These are phyloP conservation scores for Hapsidospora chrysogenum DNA, from an alignment of 495 filamentous ascomycete species.

Conservation along the genomic window DNA sequence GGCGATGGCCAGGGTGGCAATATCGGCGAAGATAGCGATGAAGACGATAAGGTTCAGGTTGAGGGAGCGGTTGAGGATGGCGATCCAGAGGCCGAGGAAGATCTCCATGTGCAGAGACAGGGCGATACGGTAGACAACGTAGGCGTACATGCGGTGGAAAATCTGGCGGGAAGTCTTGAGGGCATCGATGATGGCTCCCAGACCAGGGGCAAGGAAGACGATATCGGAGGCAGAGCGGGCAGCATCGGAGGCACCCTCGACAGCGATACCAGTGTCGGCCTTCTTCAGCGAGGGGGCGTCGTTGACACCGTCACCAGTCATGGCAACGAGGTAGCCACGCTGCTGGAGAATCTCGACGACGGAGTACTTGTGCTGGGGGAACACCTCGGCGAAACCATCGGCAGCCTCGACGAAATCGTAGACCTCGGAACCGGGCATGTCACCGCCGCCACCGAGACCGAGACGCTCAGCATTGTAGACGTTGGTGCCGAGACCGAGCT, in stretches of 20 bases:
- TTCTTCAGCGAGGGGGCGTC: slow-evolving; percentile 94
- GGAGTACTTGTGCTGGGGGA: slow-evolving; percentile 96
- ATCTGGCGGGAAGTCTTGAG: slow-evolving; percentile 90
- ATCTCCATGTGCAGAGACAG: slow-evolving; percentile 80
- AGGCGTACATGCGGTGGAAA: slow-evolving; percentile 95
- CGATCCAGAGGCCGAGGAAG: slow-evolving; percentile 83
- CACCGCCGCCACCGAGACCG: slow-evolving; percentile 66
- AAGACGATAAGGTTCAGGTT: slow-evolving; percentile 81
- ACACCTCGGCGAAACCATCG: slow-evolving; percentile 91
- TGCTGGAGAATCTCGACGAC: slow-evolving; percentile 95
- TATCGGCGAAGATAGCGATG: slow-evolving; percentile 88
- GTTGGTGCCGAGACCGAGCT: slow-evolving; percentile 83
- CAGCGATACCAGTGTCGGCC: slow-evolving; percentile 86
- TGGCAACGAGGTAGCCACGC: slow-evolving; percentile 89
- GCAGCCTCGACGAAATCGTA: slow-evolving; percentile 91
- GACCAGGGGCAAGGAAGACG: slow-evolving; percentile 79
- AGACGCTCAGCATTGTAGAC: slow-evolving; percentile 86
- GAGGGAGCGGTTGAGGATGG: slow-evolving; percentile 63
- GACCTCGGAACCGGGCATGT: slow-evolving; percentile 82
- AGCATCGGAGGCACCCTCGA: slow-evolving; percentile 85
- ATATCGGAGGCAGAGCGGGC: slow-evolving; percentile 88
- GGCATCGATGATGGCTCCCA: slow-evolving; percentile 84
- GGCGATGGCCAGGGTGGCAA: slow-evolving; percentile 82
- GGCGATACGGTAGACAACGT: slow-evolving; percentile 91
- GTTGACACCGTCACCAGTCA: slow-evolving; percentile 98